phyloP scores from a whole-genome alignment of 805 yeast genomes.

The Ogataea allantospora region DNA sequence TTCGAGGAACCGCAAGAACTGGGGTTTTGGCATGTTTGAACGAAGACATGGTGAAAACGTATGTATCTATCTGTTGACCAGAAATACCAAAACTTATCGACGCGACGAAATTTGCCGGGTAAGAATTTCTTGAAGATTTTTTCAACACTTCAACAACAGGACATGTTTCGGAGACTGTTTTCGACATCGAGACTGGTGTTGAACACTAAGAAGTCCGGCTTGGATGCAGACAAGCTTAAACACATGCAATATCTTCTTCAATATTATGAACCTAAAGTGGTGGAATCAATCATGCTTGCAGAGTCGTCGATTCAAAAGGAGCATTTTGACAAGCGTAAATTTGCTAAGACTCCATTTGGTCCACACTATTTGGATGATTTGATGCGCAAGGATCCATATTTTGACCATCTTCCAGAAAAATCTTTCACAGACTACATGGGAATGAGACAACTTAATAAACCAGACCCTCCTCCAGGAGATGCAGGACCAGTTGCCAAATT shows the following conservation, averaged over 20 bases:
- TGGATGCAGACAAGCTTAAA: conserved; percentile 28
- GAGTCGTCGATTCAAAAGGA: conserved; percentile 72
- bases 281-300: conserved; percentile 78
- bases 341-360: conserved; percentile 53
- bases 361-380: conserved; percentile 74
- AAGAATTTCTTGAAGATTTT: conserved; percentile 1
- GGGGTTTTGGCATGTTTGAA: conserved; percentile 16
- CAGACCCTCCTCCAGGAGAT: conserved; percentile 23
- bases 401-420: conserved; percentile 52
- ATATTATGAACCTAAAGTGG: conserved; percentile 78
- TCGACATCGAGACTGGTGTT: conserved; percentile 11
- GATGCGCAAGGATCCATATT: conserved; percentile 66
- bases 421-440: conserved; percentile 21
- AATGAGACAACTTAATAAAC: conserved; percentile 21
- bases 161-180: conserved; percentile 13
- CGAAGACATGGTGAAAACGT: conserved; percentile 2
- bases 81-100: conserved; percentile 5
- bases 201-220: conserved; percentile 5
- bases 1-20: conserved; percentile 30
- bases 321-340: conserved; percentile 47
- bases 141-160: background rate
- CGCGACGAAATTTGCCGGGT: conserved; percentile 12
- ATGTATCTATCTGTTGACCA: no score
- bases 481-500: conserved; percentile 24
- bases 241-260: conserved; percentile 62